Percentiles rank a stretch among this genome's conserved stretches.
Evolutionary conservation across 2,329 filamentous ascomycete genomes (phyloP).

Genomic region (Fusarium pilosicola): DNA sequence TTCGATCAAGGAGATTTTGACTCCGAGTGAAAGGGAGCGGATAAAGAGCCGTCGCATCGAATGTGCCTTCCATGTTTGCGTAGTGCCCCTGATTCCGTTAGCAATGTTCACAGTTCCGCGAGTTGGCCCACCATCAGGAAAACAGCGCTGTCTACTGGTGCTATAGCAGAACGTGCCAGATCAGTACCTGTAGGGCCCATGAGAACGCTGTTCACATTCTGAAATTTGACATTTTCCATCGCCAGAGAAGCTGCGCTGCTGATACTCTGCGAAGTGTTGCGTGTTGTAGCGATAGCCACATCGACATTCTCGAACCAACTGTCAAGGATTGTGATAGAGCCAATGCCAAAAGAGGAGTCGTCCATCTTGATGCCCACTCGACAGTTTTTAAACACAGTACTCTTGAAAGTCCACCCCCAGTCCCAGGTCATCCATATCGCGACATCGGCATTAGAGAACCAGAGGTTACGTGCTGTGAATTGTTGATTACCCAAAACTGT

Average conservation of each 20-base stretch:
- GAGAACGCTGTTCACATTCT: slow-evolving; percentile 46
- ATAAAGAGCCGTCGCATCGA: slow-evolving; percentile 39
- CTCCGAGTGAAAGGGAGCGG: slow-evolving; percentile 27
- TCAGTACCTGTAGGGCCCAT: slow-evolving; percentile 33
- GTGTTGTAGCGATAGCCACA: slow-evolving; percentile 73
- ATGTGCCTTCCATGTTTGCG: slow-evolving; percentile 34
- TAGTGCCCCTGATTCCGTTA: slow-evolving; percentile 42
- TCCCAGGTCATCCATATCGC: slow-evolving; percentile 79
- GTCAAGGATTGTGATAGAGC: slow-evolving; percentile 80
- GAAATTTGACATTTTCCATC: slow-evolving; percentile 60
- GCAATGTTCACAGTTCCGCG: not conserved
- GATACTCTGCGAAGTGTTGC: slow-evolving; percentile 45
- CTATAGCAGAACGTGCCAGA: slow-evolving; percentile 20
- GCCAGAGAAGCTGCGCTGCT: slow-evolving; percentile 56
- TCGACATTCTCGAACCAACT: slow-evolving; percentile 74
- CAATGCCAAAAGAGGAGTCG: slow-evolving; percentile 65
- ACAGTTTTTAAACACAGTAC: slow-evolving; percentile 70
- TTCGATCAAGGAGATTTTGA: slow-evolving; percentile 60
- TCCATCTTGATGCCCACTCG: slow-evolving; percentile 74
- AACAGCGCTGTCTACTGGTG: slow-evolving; percentile 15
- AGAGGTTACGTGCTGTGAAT: slow-evolving; percentile 75
- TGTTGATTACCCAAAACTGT: slow-evolving; percentile 72
- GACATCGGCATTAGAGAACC: slow-evolving; percentile 71
- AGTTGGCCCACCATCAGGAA: slow-evolving; percentile 42
- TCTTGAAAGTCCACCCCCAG: slow-evolving; percentile 81